Evolutionary conservation across 73 alveolate genomes (phyloP).

Genomic region (Paramecium caudatum): DNA sequence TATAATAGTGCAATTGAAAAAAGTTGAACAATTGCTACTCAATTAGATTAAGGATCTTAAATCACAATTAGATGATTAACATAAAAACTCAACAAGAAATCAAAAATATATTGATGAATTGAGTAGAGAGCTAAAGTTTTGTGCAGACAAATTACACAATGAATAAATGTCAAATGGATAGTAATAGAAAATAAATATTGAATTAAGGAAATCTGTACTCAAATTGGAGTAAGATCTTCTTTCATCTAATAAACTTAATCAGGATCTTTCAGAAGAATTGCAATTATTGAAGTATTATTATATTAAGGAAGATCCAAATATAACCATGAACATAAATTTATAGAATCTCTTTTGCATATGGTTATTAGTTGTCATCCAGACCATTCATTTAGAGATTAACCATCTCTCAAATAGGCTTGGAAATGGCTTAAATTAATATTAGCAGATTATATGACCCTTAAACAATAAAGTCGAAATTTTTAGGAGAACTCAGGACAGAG

Average conservation of each 20-base stretch:
- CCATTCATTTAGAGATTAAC: slow-evolving; percentile 49
- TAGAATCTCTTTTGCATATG: slow-evolving; percentile 71
- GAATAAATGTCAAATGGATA: slow-evolving; percentile 52
- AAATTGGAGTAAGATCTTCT: slow-evolving; percentile 52
- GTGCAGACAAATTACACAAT: slow-evolving; percentile 34
- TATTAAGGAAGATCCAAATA: slow-evolving; percentile 49
- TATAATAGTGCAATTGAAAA: background rate
- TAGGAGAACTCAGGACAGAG: slow-evolving; percentile 59
- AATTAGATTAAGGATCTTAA: slow-evolving; percentile 40
- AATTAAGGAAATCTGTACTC: slow-evolving; percentile 14
- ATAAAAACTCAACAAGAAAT: background rate
- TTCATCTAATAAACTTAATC: background rate
- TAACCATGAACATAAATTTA: slow-evolving; percentile 65
- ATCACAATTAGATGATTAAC: background rate
- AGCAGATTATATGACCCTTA: slow-evolving; percentile 59
- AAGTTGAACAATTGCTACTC: slow-evolving; percentile 27
- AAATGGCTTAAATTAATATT: slow-evolving; percentile 64
- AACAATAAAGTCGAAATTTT: slow-evolving; percentile 44
- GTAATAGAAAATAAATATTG: slow-evolving; percentile 18
- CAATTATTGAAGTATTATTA: slow-evolving; percentile 5
- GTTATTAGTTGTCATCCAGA: slow-evolving; percentile 69
- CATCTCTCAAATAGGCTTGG: slow-evolving; percentile 64
- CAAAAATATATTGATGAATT: slow-evolving; percentile 48
- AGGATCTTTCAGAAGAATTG: slow-evolving; percentile 47
- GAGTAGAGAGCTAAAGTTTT: background rate